Evolutionary conservation across 768 basidiomycete genomes (phyloP).

Genomic region (Pulveroboletus ravenelii): DNA sequence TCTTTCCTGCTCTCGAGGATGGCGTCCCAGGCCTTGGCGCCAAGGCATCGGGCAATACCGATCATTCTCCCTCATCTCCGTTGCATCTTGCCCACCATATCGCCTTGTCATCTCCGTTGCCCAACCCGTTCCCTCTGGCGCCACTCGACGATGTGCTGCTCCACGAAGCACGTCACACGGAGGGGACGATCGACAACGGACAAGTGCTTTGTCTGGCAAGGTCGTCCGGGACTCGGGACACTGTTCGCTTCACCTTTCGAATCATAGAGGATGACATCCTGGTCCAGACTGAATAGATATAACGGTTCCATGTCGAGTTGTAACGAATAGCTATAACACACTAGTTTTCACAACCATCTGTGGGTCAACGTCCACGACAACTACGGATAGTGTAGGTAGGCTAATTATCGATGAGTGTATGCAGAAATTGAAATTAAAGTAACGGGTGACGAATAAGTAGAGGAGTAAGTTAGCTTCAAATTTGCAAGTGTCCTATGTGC

Average conservation of each 20-base stretch:
- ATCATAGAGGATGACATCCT: conserved; percentile 20
- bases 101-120: conserved; percentile 29
- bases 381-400: conserved; percentile 15
- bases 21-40: conserved; percentile 11
- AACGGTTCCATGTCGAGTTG: not conserved
- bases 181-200: conserved; percentile 14
- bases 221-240: conserved; percentile 20
- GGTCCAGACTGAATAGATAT: not conserved
- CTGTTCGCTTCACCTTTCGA: conserved; percentile 20
- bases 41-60: conserved; percentile 8
- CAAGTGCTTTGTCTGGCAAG: conserved; percentile 28
- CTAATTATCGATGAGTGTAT: conserved; percentile 11
- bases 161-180: conserved; percentile 18
- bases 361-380: not conserved
- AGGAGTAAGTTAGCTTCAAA: conserved; percentile 17
- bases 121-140: conserved; percentile 11
- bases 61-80: conserved; percentile 18
- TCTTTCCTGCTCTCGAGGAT: conserved; percentile 34
- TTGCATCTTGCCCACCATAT: conserved; percentile 39
- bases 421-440: conserved; percentile 6
- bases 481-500: not conserved
- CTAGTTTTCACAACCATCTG: conserved; percentile 1
- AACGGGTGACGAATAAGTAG: conserved; percentile 4
- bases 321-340: conserved; percentile 3
- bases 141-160: conserved; percentile 13